phyloP scores from a whole-genome alignment of 2,329 filamentous ascomycete genomes.

The Chrysosporium queenslandicum region DNA sequence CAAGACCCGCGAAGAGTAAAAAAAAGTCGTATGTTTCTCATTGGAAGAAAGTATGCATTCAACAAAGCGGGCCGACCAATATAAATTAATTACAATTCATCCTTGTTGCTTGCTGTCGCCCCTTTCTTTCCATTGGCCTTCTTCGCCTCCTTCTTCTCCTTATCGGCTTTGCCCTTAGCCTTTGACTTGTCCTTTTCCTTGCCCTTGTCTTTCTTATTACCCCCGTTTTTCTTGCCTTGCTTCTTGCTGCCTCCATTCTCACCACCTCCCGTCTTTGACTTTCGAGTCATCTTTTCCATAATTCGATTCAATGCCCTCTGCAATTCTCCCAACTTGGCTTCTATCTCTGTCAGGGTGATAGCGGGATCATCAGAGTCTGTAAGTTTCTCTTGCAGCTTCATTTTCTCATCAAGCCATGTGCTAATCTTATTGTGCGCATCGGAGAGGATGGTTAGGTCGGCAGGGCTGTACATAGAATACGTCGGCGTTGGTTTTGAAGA shows the following conservation, averaged over 20 bases:
- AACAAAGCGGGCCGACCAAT: not conserved
- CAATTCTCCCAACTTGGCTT: conserved; percentile 58
- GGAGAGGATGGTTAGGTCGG: conserved; percentile 60
- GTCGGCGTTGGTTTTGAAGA: conserved; percentile 40
- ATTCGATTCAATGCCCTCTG: conserved; percentile 60
- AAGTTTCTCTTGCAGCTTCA: conserved; percentile 61
- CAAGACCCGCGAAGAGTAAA: no score
- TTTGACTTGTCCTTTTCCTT: conserved; percentile 21
- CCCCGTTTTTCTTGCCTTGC: conserved; percentile 19
- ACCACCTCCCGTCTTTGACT: conserved; percentile 14
- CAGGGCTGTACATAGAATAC: conserved; percentile 59
- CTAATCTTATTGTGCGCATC: conserved; percentile 52
- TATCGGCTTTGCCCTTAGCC: conserved; percentile 19
- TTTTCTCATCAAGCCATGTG: conserved; percentile 65
- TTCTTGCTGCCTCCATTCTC: conserved; percentile 20
- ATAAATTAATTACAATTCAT: conserved; percentile 16
- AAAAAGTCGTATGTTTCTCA: not conserved
- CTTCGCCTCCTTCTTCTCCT: conserved; percentile 24
- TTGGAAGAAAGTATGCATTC: not conserved
- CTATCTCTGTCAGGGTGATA: conserved; percentile 61
- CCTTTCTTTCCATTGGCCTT: conserved; percentile 6
- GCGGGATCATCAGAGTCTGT: conserved; percentile 62
- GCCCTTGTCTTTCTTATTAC: conserved; percentile 24
- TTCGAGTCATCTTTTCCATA: conserved; percentile 52
- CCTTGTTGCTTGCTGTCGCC: conserved; percentile 10